Evolutionary conservation across 2,329 filamentous ascomycete genomes (phyloP).

Genomic region (Stemphylium lycopersici): DNA sequence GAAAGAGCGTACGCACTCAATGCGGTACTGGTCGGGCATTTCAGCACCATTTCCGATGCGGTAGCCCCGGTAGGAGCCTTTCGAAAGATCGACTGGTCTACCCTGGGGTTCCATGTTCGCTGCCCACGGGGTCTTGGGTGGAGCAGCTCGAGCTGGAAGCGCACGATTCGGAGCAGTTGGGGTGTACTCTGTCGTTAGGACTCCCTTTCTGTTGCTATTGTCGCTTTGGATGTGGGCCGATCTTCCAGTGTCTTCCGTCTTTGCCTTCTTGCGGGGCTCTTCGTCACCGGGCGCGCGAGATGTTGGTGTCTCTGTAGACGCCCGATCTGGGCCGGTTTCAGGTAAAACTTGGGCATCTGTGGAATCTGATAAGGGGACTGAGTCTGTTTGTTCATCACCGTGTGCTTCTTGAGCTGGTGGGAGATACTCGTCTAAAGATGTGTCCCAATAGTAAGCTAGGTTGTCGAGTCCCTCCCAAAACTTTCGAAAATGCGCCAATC

Average conservation of each 20-base stretch:
- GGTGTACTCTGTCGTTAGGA: constrained; percentile 11
- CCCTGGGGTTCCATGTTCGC: constrained; percentile 26
- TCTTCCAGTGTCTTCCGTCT: constrained; percentile 36
- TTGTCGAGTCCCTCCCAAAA: constrained; percentile 66
- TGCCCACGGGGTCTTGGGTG: constrained; percentile 37
- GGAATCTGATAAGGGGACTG: constrained; percentile 1
- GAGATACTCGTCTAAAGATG: constrained; percentile 63
- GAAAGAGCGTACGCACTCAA: constrained; percentile 62
- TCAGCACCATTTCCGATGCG: constrained; percentile 63
- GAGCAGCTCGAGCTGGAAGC: constrained; percentile 35
- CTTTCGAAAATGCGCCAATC: constrained; percentile 62
- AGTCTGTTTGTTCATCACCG: constrained; percentile 3
- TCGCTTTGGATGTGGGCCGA: constrained; percentile 12
- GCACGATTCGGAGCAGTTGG: constrained; percentile 29
- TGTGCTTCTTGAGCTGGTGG: constrained; percentile 30
- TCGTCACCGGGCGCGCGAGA: constrained; percentile 20
- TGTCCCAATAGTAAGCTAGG: constrained; percentile 68
- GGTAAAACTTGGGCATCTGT: constrained; percentile 7
- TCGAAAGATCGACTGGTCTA: constrained; percentile 34
- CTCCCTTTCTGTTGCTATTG: constrained; percentile 14
- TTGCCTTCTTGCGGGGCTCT: constrained; percentile 50
- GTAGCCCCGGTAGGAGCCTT: constrained; percentile 61
- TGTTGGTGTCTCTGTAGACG: constrained; percentile 13
- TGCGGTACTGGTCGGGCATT: constrained; percentile 65
- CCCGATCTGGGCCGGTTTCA: constrained; percentile 19